Evolutionary conservation across 768 basidiomycete species (phyloP).

Genomic region (Boletus tomentosulus): DNA sequence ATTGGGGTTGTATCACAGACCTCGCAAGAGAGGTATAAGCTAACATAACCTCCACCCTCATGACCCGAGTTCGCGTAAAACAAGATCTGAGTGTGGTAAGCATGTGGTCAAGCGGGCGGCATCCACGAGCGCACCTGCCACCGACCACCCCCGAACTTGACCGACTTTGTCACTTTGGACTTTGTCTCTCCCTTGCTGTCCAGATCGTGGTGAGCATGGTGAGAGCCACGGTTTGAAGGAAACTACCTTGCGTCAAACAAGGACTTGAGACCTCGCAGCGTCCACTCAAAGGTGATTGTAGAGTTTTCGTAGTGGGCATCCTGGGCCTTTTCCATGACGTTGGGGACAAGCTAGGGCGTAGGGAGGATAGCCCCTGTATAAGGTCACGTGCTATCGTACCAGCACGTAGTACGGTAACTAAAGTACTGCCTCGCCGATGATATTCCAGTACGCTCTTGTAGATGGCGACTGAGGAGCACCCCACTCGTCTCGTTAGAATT

Average conservation of each 20-base stretch:
- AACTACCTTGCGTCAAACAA: slow-evolving; percentile 67
- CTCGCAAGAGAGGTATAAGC: slow-evolving; percentile 79
- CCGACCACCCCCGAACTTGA: slow-evolving; percentile 68
- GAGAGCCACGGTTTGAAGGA: not conserved
- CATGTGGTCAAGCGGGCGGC: not conserved
- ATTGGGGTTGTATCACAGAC: slow-evolving; percentile 37
- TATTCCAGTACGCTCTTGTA: not conserved
- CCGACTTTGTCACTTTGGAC: slow-evolving; percentile 73
- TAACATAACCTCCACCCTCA: slow-evolving; percentile 57
- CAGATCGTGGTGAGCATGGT: not conserved
- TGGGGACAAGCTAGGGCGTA: not conserved
- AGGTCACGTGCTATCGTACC: slow-evolving; percentile 1
- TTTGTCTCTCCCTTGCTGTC: slow-evolving; percentile 67
- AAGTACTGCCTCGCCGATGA: not conserved
- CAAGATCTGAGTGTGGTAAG: slow-evolving; percentile 48
- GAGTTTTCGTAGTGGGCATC: slow-evolving; percentile 48
- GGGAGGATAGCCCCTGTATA: not conserved
- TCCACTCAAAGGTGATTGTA: slow-evolving; percentile 73
- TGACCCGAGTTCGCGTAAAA: slow-evolving; percentile 83
- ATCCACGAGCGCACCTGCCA: slow-evolving; percentile 52
- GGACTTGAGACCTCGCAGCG: slow-evolving; percentile 59
- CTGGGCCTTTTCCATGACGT: slow-evolving; percentile 27
- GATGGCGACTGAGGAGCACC: slow-evolving; percentile 20
- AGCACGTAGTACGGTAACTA: not conserved
- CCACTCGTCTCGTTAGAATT: slow-evolving; percentile 18